Conservation (phyloP, 257 asterid species). For the Salvia hispanica region DNA sequence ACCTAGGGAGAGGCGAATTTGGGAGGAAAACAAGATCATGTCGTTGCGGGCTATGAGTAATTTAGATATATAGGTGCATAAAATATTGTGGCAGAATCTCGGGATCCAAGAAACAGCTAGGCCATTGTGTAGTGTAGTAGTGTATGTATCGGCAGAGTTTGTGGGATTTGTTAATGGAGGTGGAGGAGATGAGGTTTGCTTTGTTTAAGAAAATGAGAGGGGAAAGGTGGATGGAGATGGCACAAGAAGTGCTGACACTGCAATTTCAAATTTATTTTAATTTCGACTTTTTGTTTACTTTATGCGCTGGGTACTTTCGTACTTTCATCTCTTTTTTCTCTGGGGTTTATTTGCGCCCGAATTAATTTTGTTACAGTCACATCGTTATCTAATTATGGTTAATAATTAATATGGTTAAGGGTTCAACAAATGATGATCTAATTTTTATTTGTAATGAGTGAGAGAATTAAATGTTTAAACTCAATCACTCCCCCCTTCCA, state of each 20-base stretch:
- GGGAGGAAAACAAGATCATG: slow-evolving; percentile 43
- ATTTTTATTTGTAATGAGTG: too few species aligned
- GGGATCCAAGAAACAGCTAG: slow-evolving; percentile 57
- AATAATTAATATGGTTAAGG: too few species aligned
- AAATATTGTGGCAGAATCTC: slow-evolving; percentile 47
- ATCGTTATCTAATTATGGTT: slow-evolving; percentile 27
- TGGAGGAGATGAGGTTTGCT: slow-evolving; percentile 33
- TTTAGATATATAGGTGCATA: slow-evolving; percentile 28
- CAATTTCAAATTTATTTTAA: slow-evolving; percentile 24
- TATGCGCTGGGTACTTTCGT: slow-evolving; percentile 20
- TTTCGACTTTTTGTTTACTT: slow-evolving; percentile 26
- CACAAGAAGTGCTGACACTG: slow-evolving; percentile 33
- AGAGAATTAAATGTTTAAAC: too few species aligned
- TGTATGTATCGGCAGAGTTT: slow-evolving; percentile 19
- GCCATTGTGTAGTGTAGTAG: slow-evolving; percentile 22
- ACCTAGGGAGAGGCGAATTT: slow-evolving; percentile 47
- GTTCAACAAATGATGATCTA: too few species aligned
- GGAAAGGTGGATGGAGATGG: slow-evolving; percentile 35
- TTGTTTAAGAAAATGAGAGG: slow-evolving; percentile 33
- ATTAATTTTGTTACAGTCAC: slow-evolving; percentile 5
- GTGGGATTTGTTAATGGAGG: slow-evolving; percentile 46
- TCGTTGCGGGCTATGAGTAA: slow-evolving; percentile 38
- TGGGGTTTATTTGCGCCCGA: slow-evolving; percentile 21
- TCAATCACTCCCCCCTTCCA: too few species aligned
- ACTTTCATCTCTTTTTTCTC: slow-evolving; percentile 19